Evolutionary conservation across 352 stramenopile genomes (phyloP).

Genomic region (Elongisporangium undulatum): DNA sequence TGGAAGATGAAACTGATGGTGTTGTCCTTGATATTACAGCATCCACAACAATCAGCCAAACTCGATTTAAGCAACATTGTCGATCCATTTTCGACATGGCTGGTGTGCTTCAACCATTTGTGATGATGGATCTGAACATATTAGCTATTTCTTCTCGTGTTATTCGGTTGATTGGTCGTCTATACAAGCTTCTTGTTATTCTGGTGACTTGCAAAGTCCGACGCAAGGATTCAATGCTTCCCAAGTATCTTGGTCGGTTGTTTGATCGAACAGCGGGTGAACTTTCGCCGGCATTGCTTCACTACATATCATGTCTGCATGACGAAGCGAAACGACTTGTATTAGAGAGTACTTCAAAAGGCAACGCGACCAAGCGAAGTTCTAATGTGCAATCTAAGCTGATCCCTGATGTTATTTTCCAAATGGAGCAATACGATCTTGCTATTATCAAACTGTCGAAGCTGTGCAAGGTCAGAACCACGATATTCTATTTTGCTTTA

Average conservation of each 20-base stretch:
- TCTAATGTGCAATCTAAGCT: conserved; percentile 35
- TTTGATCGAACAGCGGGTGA: conserved; percentile 42
- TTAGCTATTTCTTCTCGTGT: conserved; percentile 26
- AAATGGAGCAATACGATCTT: conserved; percentile 68
- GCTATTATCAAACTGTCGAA: conserved; percentile 63
- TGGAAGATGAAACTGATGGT: conserved; percentile 29
- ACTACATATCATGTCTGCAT: conserved; percentile 52
- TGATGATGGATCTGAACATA: conserved; percentile 42
- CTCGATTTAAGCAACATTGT: conserved; percentile 28
- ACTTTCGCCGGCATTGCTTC: conserved; percentile 34
- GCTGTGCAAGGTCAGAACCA: conserved; percentile 34
- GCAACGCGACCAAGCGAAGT: conserved; percentile 4
- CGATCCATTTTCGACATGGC: conserved; percentile 26
- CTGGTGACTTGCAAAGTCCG: conserved; percentile 38
- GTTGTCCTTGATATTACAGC: conserved; percentile 21
- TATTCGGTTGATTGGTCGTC: conserved; percentile 31
- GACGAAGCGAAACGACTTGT: conserved; percentile 26
- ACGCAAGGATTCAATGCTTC: conserved; percentile 31
- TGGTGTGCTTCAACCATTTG: conserved; percentile 33
- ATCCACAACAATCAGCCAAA: conserved; percentile 9
- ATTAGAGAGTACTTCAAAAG: conserved; percentile 7
- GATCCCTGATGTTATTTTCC: conserved; percentile 61
- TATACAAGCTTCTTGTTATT: conserved; percentile 49
- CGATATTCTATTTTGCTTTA: neutral
- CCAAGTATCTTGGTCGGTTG: conserved; percentile 34